These are phyloP conservation scores for Saccharomycopsis hybrid DNA, from an alignment of 1,139 yeast species.

Conservation along the genomic window DNA sequence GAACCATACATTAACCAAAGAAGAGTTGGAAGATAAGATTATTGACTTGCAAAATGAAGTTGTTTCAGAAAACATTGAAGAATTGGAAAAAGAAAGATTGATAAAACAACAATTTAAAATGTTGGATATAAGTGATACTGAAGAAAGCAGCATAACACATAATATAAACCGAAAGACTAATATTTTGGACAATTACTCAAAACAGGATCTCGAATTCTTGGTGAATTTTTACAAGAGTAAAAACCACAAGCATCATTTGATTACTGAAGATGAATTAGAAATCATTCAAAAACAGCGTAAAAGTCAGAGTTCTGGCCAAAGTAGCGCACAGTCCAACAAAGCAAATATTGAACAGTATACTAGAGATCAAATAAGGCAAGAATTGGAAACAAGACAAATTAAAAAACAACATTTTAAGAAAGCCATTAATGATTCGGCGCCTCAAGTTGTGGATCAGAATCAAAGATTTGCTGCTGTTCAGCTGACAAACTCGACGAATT, in stretches of 20 bases:
- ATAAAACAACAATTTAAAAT: slow-evolving; percentile 19
- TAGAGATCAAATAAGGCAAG: slow-evolving; percentile 14
- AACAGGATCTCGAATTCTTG: slow-evolving; percentile 19
- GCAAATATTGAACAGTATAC: slow-evolving; percentile 13
- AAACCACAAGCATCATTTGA: slow-evolving; percentile 49
- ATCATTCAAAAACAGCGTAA: slow-evolving; percentile 13
- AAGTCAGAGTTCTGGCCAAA: not conserved
- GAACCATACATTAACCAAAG: slow-evolving; percentile 7
- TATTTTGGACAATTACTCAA: slow-evolving; percentile 16
- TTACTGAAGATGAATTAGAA: slow-evolving; percentile 45
- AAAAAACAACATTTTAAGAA: not conserved
- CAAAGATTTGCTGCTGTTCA: not conserved
- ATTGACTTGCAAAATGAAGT: slow-evolving; percentile 18
- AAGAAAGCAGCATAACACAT: slow-evolving; percentile 4
- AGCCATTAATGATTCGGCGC: not conserved
- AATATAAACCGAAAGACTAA: not conserved
- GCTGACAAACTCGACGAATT: not conserved
- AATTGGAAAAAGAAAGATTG: slow-evolving; percentile 18
- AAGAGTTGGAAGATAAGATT: slow-evolving; percentile 17
- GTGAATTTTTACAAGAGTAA: slow-evolving; percentile 20
- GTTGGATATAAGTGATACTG: slow-evolving; percentile 19
- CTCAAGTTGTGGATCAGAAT: not conserved
- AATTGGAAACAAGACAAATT: slow-evolving; percentile 9
- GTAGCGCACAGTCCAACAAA: slow-evolving; percentile 1
- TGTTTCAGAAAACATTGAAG: slow-evolving; percentile 20